Percentiles rank a stretch among this genome's conserved stretches.
phyloP scores from a whole-genome alignment of 225 moss, liverwort and hornwort genomes.

The Straminergon stramineum region DNA sequence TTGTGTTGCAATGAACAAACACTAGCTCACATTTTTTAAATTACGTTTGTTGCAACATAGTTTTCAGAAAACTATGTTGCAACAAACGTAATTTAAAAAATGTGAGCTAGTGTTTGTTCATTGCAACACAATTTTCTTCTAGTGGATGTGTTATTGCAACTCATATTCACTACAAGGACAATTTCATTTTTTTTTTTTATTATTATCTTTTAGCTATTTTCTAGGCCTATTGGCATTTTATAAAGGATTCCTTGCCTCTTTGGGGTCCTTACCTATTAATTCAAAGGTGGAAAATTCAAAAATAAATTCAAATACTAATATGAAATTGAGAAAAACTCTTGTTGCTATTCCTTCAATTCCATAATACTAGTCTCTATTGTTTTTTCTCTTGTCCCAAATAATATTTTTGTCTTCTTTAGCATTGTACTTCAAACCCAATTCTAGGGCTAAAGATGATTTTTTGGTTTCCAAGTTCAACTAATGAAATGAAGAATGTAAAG shows the following conservation, averaged over 20 bases:
- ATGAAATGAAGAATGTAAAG: not conserved
- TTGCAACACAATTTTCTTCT: too few species aligned
- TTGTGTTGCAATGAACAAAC: too few species aligned
- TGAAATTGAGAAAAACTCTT: too few species aligned
- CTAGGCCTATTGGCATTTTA: too few species aligned
- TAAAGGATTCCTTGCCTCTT: too few species aligned
- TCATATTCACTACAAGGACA: too few species aligned
- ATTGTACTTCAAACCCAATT: not conserved
- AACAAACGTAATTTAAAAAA: too few species aligned
- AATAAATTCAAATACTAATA: not conserved
- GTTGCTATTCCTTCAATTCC: fast-evolving
- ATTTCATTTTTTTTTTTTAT: not conserved
- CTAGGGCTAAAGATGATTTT: not conserved
- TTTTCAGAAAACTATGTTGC: too few species aligned
- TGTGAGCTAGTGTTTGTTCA: too few species aligned
- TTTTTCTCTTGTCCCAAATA: not conserved
- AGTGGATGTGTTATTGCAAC: not conserved
- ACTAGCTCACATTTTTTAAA: too few species aligned
- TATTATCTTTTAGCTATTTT: not conserved
- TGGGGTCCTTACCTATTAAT: too few species aligned
- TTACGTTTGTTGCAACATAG: too few species aligned
- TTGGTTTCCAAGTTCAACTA: not conserved
- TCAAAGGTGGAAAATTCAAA: not conserved
- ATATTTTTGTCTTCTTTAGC: not conserved
- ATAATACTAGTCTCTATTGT: not conserved